Evolutionary conservation across 2,329 filamentous ascomycete species (phyloP).

Genomic region (Beauveria scarabaeidicola): DNA sequence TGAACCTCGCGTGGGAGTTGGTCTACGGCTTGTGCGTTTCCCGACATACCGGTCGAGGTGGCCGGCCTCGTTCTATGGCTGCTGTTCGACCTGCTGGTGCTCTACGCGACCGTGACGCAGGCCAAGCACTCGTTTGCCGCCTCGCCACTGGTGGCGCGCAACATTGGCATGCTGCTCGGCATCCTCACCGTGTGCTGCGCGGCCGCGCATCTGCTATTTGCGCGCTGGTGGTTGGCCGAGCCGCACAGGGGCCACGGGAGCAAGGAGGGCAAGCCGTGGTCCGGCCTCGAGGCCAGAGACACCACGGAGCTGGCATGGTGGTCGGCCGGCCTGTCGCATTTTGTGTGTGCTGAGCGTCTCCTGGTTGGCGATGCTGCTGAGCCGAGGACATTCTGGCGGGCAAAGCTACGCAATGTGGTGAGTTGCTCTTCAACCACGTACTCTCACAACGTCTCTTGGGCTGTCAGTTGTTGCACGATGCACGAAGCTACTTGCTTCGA

Average conservation of each 20-base stretch:
- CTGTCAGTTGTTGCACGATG: not conserved
- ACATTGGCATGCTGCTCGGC: slow-evolving; percentile 30
- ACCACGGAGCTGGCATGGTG: slow-evolving; percentile 42
- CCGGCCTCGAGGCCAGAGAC: slow-evolving; percentile 33
- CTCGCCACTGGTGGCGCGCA: slow-evolving; percentile 32
- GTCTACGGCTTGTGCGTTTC: slow-evolving; percentile 38
- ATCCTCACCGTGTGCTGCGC: slow-evolving; percentile 28
- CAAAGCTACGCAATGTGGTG: slow-evolving; percentile 41
- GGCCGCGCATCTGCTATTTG: slow-evolving; percentile 33
- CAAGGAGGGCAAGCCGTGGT: slow-evolving; percentile 37
- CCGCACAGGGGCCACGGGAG: slow-evolving; percentile 32
- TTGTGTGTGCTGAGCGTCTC: slow-evolving; percentile 29
- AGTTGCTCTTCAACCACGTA: slow-evolving; percentile 18
- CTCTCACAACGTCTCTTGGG: not conserved
- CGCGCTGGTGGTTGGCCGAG: slow-evolving; percentile 37
- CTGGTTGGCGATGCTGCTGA: slow-evolving; percentile 34
- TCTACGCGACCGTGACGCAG: slow-evolving; percentile 37
- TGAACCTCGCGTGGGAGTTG: slow-evolving; percentile 45
- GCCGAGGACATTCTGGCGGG: slow-evolving; percentile 39
- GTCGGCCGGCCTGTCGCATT: slow-evolving; percentile 37
- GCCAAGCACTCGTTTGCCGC: slow-evolving; percentile 34
- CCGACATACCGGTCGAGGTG: slow-evolving; percentile 34
- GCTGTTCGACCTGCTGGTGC: slow-evolving; percentile 37
- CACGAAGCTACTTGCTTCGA: not conserved
- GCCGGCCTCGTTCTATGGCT: slow-evolving; percentile 40